Conservation (phyloP, 1,284 basidiomycete species). For the Malassezia yamatoensis region DNA sequence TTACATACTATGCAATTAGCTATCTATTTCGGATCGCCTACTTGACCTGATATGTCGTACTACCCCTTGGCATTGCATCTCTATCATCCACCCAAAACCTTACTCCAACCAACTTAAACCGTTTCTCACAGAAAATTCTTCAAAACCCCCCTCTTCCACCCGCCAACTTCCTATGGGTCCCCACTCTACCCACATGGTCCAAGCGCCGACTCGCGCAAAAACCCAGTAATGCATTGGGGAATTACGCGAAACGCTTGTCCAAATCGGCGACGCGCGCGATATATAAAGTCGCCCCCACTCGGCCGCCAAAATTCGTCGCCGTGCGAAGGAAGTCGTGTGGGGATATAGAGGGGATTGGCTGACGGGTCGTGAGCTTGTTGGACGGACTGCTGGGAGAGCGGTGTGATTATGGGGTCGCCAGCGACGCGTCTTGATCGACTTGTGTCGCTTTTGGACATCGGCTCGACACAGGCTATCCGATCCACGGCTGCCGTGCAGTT, state of each 20-base stretch:
- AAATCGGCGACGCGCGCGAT: neutral
- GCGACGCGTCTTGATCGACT: constrained; percentile 65
- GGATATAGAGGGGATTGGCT: neutral
- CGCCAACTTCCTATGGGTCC: too few species aligned
- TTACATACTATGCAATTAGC: too few species aligned
- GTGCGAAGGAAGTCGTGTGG: constrained; percentile 2
- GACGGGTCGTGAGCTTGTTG: too few species aligned
- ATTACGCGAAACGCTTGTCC: neutral
- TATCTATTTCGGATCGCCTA: too few species aligned
- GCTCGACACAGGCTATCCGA: constrained; percentile 72
- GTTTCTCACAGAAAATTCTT: too few species aligned
- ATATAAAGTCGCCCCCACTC: constrained; percentile 3
- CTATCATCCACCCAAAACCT: too few species aligned
- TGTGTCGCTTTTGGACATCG: constrained; percentile 78
- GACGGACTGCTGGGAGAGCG: neutral
- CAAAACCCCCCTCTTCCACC: too few species aligned
- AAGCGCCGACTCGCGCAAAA: neutral
- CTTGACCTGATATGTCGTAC: too few species aligned
- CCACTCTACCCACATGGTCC: neutral
- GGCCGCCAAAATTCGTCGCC: neutral
- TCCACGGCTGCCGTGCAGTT: constrained; percentile 84
- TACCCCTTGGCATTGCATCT: too few species aligned
- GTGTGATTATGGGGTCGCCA: constrained; percentile 17
- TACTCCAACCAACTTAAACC: too few species aligned
- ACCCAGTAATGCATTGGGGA: neutral